Base-by-base conservation (phyloP, 495 filamentous ascomycete genomes). In the Penicillium egyptiacum region DNA sequence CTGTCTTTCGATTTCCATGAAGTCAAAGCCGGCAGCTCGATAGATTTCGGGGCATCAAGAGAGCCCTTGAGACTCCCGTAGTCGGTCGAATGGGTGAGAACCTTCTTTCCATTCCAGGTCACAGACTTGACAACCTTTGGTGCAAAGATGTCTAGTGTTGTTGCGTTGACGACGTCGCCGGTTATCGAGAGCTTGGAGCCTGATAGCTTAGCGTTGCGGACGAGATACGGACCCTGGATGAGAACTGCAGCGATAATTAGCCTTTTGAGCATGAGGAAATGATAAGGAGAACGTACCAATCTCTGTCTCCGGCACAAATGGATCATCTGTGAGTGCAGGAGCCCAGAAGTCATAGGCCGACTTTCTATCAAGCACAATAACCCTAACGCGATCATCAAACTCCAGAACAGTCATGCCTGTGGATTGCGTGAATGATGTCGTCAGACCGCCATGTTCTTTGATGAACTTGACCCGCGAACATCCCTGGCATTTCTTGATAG, bases 1-100 rank as follows among this genome's bases (percentile, higher is more conserved):
- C 82, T 81, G 73, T 92, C 83, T 40, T 85, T 69, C 41, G 79
- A 80, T 61, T 82, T 86, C 88, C 89, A 92, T 0, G 75, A 64
- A 19, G 67, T 68, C 10, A 91, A 73, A 14, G 75, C 49, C 0
- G 88, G 86, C 8, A 90, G 42, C 5, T 56, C 66, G 40, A 88
- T 49, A 4, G 73, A 58, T 1, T 70, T 53, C 0, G 66, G 67
- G 59, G 78, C 82, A 17, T 68, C 60, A 9, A 86, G 59, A 1
- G 60, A 78, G 4, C 76, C 77, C 9, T 79, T 71, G 51, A 81
- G 72, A 59, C 80, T 77, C 52, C 84, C 81, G 56, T 75, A 69
- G 16, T 65, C 33, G 56, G 79, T 70, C 56, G 71, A 64, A 17
- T 61, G 65, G 53, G 71, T 71, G 12, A 63, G 57, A 2, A 80